Evolutionary conservation across 192 early-diverging fungal species (phyloP).

Genomic region (Podila verticillata): DNA sequence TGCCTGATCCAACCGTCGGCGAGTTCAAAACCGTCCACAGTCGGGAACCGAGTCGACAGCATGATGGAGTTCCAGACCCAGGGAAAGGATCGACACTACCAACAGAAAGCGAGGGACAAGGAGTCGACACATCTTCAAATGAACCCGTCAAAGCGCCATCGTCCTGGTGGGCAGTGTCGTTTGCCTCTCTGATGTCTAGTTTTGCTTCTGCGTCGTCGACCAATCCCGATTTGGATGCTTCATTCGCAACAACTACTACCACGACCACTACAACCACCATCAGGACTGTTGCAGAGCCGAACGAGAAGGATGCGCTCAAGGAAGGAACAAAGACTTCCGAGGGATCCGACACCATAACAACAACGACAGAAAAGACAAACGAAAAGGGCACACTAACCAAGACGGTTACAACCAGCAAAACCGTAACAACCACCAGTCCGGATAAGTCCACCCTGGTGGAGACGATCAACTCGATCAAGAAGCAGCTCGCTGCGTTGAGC

Average conservation of each 20-base stretch:
- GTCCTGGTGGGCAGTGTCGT: constrained; percentile 47
- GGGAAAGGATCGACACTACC: not conserved
- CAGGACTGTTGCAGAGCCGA: not conserved
- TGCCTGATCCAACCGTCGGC: constrained; percentile 51
- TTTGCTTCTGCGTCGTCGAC: constrained; percentile 4
- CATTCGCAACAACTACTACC: constrained; percentile 27
- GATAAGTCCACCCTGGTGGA: constrained; percentile 30
- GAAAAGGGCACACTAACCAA: constrained; percentile 19
- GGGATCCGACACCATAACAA: not conserved
- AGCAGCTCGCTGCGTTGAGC: constrained; percentile 24
- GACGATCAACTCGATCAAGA: constrained; percentile 43
- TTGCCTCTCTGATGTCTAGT: constrained; percentile 14
- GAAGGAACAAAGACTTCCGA: constrained; percentile 8
- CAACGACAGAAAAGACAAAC: not conserved
- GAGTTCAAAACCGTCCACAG: constrained; percentile 40
- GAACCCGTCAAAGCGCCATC: constrained; percentile 28
- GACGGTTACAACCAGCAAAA: constrained; percentile 4
- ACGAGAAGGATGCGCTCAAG: constrained; percentile 5
- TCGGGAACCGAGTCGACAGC: constrained; percentile 29
- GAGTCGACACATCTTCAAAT: not conserved
- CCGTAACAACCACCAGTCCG: not conserved
- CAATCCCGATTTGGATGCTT: not conserved
- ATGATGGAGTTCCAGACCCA: not conserved
- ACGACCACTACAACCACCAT: constrained; percentile 14
- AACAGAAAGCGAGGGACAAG: not conserved